Base-by-base conservation (phyloP, 2,329 filamentous ascomycete species). In the Hymenoscyphus occultus region DNA sequence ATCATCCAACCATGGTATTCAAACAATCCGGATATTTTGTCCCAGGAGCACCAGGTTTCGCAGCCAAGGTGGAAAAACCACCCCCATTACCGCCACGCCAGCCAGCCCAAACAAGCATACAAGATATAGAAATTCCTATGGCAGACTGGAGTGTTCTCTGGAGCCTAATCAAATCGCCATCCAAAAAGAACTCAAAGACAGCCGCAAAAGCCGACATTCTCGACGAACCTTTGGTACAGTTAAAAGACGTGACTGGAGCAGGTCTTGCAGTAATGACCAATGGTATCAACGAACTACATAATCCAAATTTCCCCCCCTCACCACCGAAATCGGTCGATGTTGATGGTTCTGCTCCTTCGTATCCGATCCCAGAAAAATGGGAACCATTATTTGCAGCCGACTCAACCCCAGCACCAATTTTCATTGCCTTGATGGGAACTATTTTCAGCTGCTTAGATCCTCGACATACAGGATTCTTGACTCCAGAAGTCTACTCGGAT, bases 101-200 rank as follows among this genome's bases (percentile, higher is more conserved):
- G 14, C 64, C 51, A 28, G 48, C 22, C n/a, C 59, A 40, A n/a
- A 39, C 40, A 40, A 40, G 42, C 40, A 19, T 62, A 63, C 12
- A 58, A 51, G 6, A 60, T 60, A 57, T 48, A 10, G 66, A 69
- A n/a, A 62, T 72, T 16, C 70, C 70, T 22, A 70, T 68, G 0
- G 70, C 71, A 2, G 71, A 73, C 62, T 73, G 70, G 71, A 68
- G 68, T 12, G 65, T 70, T 2, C 40, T 73, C 35, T 73, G 71
- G 71, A 71, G 64, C 54, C 64, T 70, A 5, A 65, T 73, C 32
- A 73, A 72, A 61, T 68, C 64, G 9, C 71, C 71, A 0, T 57
- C 67, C 10, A 64, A 66, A 22, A 72, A 70, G 31, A 65, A 62
- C 45, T 59, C 40, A 10, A 67, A 67, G 58, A 16, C 60, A 58